These are phyloP conservation scores for Salinomyces thailandicus DNA, from an alignment of 2,329 filamentous ascomycete species.

Conservation along the genomic window DNA sequence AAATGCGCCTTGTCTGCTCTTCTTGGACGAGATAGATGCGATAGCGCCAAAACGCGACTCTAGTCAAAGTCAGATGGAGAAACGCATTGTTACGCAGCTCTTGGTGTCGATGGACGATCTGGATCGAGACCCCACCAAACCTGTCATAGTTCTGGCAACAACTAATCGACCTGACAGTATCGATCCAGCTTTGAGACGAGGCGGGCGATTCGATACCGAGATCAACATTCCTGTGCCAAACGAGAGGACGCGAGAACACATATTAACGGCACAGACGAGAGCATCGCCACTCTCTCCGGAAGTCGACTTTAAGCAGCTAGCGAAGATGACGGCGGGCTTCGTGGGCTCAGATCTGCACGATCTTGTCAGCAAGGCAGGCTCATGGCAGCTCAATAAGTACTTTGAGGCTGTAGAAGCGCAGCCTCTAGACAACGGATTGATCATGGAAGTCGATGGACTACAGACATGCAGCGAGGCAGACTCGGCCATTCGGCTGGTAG, in stretches of 20 bases:
- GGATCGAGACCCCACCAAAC: slow-evolving; percentile 53
- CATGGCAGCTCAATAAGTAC: slow-evolving; percentile 53
- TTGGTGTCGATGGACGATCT: slow-evolving; percentile 77
- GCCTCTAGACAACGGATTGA: slow-evolving; percentile 19
- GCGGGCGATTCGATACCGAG: slow-evolving; percentile 69
- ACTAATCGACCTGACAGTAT: slow-evolving; percentile 82
- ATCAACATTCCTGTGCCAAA: slow-evolving; percentile 84
- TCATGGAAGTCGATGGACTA: slow-evolving; percentile 44
- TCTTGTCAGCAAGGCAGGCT: slow-evolving; percentile 54
- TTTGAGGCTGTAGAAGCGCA: slow-evolving; percentile 40
- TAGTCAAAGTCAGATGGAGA: slow-evolving; percentile 79
- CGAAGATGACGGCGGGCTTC: slow-evolving; percentile 81
- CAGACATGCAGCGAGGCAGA: neutral
- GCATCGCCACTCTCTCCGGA: slow-evolving; percentile 55
- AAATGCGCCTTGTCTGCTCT: slow-evolving; percentile 78
- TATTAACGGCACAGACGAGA: slow-evolving; percentile 62
- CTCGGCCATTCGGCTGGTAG: slow-evolving; percentile 36
- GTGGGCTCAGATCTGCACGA: slow-evolving; percentile 82
- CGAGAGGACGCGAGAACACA: slow-evolving; percentile 63
- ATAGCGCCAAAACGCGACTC: slow-evolving; percentile 80
- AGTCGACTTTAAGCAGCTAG: slow-evolving; percentile 63
- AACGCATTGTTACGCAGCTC: slow-evolving; percentile 73
- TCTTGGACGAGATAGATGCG: slow-evolving; percentile 85
- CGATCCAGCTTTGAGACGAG: slow-evolving; percentile 64
- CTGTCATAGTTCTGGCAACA: slow-evolving; percentile 81